A percentile compares a stretch with the other conserved stretches of the same genome.
These are phyloP conservation scores for Eutrema salsugineum DNA, from an alignment of 441 rosid species.

Conservation along the genomic window DNA sequence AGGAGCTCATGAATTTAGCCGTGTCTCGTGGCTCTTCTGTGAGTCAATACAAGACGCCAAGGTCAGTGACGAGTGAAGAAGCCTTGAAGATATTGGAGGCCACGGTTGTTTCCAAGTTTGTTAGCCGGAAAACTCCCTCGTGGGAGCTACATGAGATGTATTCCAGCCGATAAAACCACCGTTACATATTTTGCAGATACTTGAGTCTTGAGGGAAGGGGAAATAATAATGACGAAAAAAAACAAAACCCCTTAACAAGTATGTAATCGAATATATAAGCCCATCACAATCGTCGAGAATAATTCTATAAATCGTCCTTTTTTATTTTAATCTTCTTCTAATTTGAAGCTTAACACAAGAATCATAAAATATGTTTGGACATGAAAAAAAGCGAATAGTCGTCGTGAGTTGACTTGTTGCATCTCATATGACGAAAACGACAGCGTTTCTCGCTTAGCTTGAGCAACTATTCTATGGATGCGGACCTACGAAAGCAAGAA, in stretches of 20 bases:
- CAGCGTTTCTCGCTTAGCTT: not conserved
- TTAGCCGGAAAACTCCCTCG: conserved; percentile 33
- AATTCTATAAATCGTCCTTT: not conserved
- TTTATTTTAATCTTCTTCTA: not conserved
- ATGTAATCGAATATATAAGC: not conserved
- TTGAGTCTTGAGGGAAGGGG: not conserved
- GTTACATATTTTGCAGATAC: not conserved
- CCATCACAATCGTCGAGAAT: not conserved
- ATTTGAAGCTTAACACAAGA: not conserved
- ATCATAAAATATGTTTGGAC: not conserved
- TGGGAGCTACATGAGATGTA: conserved; percentile 25
- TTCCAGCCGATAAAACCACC: conserved; percentile 7
- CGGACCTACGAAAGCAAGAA: not conserved
- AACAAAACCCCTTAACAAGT: not conserved
- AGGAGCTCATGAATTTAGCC: conserved; percentile 57
- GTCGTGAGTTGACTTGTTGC: not conserved
- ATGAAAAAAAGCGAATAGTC: not conserved
- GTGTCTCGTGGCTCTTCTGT: conserved; percentile 66
- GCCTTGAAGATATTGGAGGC: conserved; percentile 46
- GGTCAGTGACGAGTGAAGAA: conserved; percentile 47
- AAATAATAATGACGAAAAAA: not conserved
- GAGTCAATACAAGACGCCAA: conserved; percentile 74
- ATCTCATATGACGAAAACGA: not conserved
- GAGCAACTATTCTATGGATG: not conserved
- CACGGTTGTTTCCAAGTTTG: conserved; percentile 42